A percentile compares a stretch with the other conserved stretches of the same genome.
phyloP scores from a whole-genome alignment of 495 filamentous ascomycete genomes.

The Hypoxylon lienhwacheense region DNA sequence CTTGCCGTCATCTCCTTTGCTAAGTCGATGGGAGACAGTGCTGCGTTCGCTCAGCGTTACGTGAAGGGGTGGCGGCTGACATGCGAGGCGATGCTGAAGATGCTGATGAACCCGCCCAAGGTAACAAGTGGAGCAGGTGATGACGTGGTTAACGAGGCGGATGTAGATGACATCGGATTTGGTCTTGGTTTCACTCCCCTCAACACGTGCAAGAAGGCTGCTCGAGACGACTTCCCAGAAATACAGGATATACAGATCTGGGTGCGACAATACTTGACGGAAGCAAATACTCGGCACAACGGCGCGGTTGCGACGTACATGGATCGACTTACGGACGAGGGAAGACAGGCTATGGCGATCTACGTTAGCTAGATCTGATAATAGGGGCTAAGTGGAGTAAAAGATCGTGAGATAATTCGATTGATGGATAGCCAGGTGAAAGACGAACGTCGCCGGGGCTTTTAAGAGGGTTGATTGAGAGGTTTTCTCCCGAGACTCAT shows the following conservation, averaged over 20 bases:
- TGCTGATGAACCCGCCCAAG: conserved; percentile 83
- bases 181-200: conserved; percentile 90
- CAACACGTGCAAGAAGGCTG: conserved; percentile 74
- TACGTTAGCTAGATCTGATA: conserved; percentile 42
- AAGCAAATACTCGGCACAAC: conserved; percentile 47
- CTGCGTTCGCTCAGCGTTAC: conserved; percentile 72
- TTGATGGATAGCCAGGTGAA: conserved; percentile 14
- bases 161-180: conserved; percentile 92
- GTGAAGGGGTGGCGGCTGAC: conserved; percentile 90
- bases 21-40: conserved; percentile 81
- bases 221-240: conserved; percentile 78
- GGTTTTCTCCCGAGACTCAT: neutral
- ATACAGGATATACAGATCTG: conserved; percentile 76
- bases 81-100: conserved; percentile 79
- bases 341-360: conserved; percentile 44
- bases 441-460: conserved; percentile 20
- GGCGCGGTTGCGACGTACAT: conserved; percentile 45
- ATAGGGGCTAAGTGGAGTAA: conserved; percentile 12
- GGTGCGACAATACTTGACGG: conserved; percentile 72
- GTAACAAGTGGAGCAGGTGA: conserved; percentile 64
- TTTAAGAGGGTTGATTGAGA: neutral
- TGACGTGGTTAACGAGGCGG: conserved; percentile 76
- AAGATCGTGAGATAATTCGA: conserved; percentile 17
- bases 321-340: conserved; percentile 45
- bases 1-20: conserved; percentile 88